Conservation (phyloP, 2,329 filamentous ascomycete species). For the Colletotrichum lini region DNA sequence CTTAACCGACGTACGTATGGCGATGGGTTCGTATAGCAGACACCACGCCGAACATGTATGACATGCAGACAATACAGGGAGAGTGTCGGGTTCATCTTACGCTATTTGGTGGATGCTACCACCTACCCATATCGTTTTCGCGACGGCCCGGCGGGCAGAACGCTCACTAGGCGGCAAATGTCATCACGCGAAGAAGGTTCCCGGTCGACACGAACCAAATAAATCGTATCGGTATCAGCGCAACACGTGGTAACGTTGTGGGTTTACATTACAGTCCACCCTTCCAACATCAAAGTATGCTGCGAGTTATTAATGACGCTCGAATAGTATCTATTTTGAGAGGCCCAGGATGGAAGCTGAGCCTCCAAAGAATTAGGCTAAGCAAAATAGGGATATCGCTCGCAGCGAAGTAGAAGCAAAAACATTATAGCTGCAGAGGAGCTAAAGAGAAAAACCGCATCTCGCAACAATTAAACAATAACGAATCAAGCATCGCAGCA, state of each 20-base stretch:
- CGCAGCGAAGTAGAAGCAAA: neutral
- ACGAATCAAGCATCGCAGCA: conserved; percentile 32
- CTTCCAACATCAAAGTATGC: neutral
- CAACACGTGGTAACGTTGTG: neutral
- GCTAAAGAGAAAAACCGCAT: conserved; percentile 10
- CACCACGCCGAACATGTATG: too few relatives aligned
- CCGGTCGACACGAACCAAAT: neutral
- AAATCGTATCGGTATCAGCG: neutral
- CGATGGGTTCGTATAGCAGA: too few relatives aligned
- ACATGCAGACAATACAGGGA: too few relatives aligned
- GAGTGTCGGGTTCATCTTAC: too few relatives aligned
- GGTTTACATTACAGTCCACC: neutral
- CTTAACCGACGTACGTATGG: too few relatives aligned
- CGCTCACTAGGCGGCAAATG: too few relatives aligned
- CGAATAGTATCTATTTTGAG: neutral
- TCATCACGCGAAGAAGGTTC: neutral
- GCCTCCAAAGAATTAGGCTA: neutral
- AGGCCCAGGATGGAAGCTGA: neutral
- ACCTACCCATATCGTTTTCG: too few relatives aligned
- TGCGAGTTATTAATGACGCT: neutral
- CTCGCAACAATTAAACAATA: neutral
- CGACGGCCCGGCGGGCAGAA: too few relatives aligned
- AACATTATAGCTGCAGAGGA: conserved; percentile 14
- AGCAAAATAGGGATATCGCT: neutral
- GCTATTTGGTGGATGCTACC: too few relatives aligned